These are phyloP conservation scores for Cryptomeria japonica DNA, from an alignment of 75 land plant species.

Conservation along the genomic window DNA sequence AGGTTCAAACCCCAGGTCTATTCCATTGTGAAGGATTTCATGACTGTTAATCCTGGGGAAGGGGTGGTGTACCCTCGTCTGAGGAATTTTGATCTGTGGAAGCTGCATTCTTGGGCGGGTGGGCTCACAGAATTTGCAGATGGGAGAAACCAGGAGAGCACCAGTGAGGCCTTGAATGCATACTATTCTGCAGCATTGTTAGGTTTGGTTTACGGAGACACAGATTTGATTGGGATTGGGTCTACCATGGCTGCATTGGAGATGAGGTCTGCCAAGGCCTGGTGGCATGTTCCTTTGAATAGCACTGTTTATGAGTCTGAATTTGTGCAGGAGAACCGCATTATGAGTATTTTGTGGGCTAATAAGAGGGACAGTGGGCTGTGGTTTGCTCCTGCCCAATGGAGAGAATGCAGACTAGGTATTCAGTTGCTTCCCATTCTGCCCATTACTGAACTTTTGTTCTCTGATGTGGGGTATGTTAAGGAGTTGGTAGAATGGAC, in stretches of 20 bases:
- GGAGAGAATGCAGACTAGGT: slow-evolving; percentile 80
- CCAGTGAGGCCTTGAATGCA: slow-evolving; percentile 88
- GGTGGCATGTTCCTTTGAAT: slow-evolving; percentile 75
- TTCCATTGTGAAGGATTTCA: slow-evolving; percentile 75
- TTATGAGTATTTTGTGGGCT: slow-evolving; percentile 89
- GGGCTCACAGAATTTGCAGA: slow-evolving; percentile 89
- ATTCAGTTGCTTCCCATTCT: slow-evolving; percentile 84
- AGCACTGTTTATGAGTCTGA: slow-evolving; percentile 59
- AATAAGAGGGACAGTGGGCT: slow-evolving; percentile 89
- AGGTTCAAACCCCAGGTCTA: slow-evolving; percentile 72
- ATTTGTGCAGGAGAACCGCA: slow-evolving; percentile 64
- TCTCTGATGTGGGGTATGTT: slow-evolving; percentile 52
- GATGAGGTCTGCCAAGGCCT: slow-evolving; percentile 56
- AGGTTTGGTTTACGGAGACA: slow-evolving; percentile 74
- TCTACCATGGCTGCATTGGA: slow-evolving; percentile 75
- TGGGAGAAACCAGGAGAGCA: slow-evolving; percentile 97
- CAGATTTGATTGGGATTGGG: slow-evolving; percentile 52
- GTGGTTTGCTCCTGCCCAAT: slow-evolving; percentile 89
- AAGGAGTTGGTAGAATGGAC: slow-evolving; percentile 83
- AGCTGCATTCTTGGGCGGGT: slow-evolving; percentile 97
- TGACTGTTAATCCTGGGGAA: slow-evolving; percentile 38
- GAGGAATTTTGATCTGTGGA: slow-evolving; percentile 82
- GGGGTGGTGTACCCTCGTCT: slow-evolving; percentile 51
- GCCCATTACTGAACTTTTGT: slow-evolving; percentile 77
- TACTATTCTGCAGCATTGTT: slow-evolving; percentile 87